Conservation (phyloP, 2,329 filamentous ascomycete species). For the Zasmidium angulare region DNA sequence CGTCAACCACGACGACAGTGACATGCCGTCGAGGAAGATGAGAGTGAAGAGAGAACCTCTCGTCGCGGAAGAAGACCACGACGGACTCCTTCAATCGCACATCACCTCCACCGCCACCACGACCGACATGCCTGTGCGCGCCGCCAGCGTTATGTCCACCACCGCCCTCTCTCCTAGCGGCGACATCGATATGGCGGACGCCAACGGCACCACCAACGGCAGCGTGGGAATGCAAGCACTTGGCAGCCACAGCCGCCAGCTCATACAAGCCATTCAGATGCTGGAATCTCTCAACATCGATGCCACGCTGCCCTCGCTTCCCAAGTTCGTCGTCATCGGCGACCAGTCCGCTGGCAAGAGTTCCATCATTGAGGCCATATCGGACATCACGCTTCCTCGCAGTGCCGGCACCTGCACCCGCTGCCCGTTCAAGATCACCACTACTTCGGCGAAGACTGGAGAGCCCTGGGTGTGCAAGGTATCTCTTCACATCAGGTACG, state of each 20-base stretch:
- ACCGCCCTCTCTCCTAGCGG: background rate
- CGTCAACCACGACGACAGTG: background rate
- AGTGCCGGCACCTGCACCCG: slow-evolving; percentile 70
- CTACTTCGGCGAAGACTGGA: slow-evolving; percentile 51
- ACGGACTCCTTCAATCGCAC: background rate
- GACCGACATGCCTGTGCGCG: background rate
- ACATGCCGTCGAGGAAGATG: background rate
- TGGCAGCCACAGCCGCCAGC: slow-evolving; percentile 32
- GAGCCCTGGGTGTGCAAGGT: slow-evolving; percentile 66
- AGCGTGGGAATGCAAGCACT: background rate
- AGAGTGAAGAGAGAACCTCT: background rate
- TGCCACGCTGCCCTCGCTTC: slow-evolving; percentile 64
- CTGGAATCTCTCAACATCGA: slow-evolving; percentile 73
- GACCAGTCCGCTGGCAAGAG: slow-evolving; percentile 72
- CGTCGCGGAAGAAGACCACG: background rate
- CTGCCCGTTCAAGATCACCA: slow-evolving; percentile 77
- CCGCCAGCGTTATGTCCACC: background rate
- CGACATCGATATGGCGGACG: slow-evolving; percentile 4
- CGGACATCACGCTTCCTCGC: slow-evolving; percentile 69
- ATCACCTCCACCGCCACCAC: background rate
- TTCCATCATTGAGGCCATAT: slow-evolving; percentile 44
- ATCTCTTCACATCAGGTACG: slow-evolving; percentile 65
- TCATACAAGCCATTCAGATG: slow-evolving; percentile 65
- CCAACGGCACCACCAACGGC: background rate
- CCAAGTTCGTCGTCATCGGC: slow-evolving; percentile 79